Evolutionary conservation across 2,329 filamentous ascomycete species (phyloP).

Genomic region (Colletotrichum echinochloae): DNA sequence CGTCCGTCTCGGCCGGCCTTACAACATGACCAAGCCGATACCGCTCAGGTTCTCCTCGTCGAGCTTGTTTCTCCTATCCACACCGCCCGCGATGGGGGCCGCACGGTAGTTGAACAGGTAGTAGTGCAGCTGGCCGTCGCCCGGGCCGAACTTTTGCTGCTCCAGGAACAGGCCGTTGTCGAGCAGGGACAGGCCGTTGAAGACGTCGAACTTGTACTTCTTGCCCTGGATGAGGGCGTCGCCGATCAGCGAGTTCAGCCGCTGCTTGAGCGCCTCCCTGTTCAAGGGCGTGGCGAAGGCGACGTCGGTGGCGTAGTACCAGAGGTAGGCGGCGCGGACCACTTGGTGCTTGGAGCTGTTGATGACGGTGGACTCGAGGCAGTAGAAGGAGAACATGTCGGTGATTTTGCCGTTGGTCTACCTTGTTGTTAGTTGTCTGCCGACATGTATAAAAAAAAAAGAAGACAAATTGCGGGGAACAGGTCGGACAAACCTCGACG

Average conservation of each 20-base stretch:
- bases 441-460: too few species aligned
- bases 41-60: slow-evolving; percentile 85
- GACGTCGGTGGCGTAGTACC: slow-evolving; percentile 92
- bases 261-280: slow-evolving; percentile 74
- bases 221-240: slow-evolving; percentile 92
- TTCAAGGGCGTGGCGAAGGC: slow-evolving; percentile 72
- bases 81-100: slow-evolving; percentile 84
- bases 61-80: slow-evolving; percentile 81
- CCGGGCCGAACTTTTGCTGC: slow-evolving; percentile 93
- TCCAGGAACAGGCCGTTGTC: slow-evolving; percentile 95
- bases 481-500: slow-evolving; percentile 70
- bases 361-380: slow-evolving; percentile 92
- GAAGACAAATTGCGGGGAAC: background rate
- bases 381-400: slow-evolving; percentile 98
- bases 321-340: slow-evolving; percentile 92
- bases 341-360: slow-evolving; percentile 80
- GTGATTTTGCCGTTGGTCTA: slow-evolving; percentile 79
- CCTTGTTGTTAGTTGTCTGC: slow-evolving; percentile 36
- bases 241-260: slow-evolving; percentile 82
- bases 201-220: slow-evolving; percentile 88
- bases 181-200: slow-evolving; percentile 93
- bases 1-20: slow-evolving; percentile 43
- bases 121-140: slow-evolving; percentile 95
- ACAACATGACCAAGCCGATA: slow-evolving; percentile 86
- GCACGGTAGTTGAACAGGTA: slow-evolving; percentile 98